Percentiles rank a stretch among this genome's conserved stretches.
Evolutionary conservation across 768 basidiomycete genomes (phyloP).

Genomic region (Podaxis carcinomalis): DNA sequence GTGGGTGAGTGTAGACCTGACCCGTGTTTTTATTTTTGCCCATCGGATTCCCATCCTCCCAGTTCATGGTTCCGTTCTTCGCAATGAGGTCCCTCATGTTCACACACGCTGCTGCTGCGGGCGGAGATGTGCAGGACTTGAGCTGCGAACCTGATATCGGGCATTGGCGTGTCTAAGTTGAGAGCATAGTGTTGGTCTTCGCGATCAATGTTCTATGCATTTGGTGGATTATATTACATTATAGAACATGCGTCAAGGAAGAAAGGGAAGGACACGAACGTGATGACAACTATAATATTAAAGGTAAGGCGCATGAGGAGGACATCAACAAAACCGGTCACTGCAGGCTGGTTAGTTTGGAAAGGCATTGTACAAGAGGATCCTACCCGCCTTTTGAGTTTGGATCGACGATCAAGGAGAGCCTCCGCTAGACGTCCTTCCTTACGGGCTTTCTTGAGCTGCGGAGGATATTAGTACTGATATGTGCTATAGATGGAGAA

Average conservation of each 20-base stretch:
- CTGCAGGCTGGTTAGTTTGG: conserved; percentile 20
- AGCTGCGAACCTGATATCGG: background rate
- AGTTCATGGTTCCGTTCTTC: background rate
- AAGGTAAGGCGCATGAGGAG: background rate
- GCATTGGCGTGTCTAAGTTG: background rate
- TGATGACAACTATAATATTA: background rate
- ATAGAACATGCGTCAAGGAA: background rate
- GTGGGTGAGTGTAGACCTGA: background rate
- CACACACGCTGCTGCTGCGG: background rate
- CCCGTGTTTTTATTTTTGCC: background rate
- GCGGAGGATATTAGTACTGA: conserved; percentile 3
- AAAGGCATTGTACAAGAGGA: background rate
- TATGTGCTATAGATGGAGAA: background rate
- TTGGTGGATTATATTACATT: background rate
- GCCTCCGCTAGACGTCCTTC: conserved; percentile 82
- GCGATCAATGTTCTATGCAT: background rate
- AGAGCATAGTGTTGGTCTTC: background rate
- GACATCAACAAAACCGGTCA: conserved; percentile 46
- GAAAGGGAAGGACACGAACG: background rate
- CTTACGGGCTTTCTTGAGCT: conserved; percentile 77
- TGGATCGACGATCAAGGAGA: conserved; percentile 76
- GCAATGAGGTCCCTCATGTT: background rate
- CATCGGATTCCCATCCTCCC: background rate
- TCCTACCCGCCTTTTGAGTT: conserved; percentile 71
- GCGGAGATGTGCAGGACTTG: background rate